These are phyloP conservation scores for Salix viminalis DNA, from an alignment of 345 rosid genomes.

Conservation along the genomic window DNA sequence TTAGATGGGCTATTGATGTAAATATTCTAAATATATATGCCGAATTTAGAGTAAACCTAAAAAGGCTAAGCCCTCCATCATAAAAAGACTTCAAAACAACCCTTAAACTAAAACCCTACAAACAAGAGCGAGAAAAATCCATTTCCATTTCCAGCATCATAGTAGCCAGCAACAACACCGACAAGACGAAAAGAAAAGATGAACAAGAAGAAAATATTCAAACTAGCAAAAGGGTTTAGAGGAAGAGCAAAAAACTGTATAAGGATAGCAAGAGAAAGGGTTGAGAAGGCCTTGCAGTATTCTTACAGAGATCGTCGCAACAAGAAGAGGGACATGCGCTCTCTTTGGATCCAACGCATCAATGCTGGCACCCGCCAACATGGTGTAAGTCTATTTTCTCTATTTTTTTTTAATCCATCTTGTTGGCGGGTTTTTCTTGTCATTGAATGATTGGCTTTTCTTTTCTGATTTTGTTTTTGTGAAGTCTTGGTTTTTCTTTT, in stretches of 20 bases:
- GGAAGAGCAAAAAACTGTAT: conserved; percentile 96
- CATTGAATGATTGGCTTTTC: background rate
- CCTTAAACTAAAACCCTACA: background rate
- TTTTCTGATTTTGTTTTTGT: background rate
- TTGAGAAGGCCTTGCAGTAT: conserved; percentile 93
- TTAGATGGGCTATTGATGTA: too few species aligned
- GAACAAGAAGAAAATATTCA: conserved; percentile 84
- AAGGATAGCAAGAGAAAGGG: conserved; percentile 85
- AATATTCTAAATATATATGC: too few species aligned
- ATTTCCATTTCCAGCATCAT: background rate
- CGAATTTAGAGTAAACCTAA: background rate
- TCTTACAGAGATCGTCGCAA: conserved; percentile 91
- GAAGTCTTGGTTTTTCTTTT: background rate
- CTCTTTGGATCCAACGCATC: conserved; percentile 95
- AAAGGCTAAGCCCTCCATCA: background rate
- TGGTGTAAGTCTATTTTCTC: conserved; percentile 41
- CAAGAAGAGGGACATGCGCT: conserved; percentile 96
- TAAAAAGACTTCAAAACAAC: background rate
- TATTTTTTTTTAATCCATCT: background rate
- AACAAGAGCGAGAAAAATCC: background rate
- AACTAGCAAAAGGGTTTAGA: conserved; percentile 87
- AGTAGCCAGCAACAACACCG: background rate
- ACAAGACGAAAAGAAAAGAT: conserved; percentile 16
- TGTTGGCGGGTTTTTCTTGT: background rate
- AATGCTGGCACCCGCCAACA: conserved; percentile 88